Evolutionary conservation across 306 rosid species (phyloP).

Genomic region (Dalbergia cultrata): DNA sequence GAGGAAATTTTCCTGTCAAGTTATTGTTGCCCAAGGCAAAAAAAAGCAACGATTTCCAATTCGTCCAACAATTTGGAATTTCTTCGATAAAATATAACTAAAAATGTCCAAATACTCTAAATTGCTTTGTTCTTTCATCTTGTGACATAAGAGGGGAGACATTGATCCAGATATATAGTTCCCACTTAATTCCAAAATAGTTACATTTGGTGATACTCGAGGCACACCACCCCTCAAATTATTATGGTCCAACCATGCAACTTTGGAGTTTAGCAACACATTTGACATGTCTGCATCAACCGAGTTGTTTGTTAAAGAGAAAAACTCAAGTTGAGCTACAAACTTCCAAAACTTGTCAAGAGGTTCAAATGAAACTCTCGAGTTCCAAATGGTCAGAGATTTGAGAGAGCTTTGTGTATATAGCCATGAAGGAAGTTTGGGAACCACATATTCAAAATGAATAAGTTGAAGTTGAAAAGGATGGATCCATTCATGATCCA

Average conservation of each 20-base stretch:
- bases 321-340: too few species aligned
- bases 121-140: background rate
- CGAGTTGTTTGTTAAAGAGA: too few species aligned
- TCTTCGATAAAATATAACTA: slow-evolving; percentile 30
- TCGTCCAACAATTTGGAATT: slow-evolving; percentile 41
- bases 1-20: slow-evolving; percentile 38
- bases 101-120: slow-evolving; percentile 34
- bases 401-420: too few species aligned
- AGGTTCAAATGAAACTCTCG: too few species aligned
- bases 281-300: too few species aligned
- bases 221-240: slow-evolving; percentile 40
- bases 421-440: too few species aligned
- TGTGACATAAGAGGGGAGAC: slow-evolving; percentile 30
- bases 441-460: too few species aligned
- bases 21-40: slow-evolving; percentile 20
- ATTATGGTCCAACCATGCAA: background rate
- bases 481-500: too few species aligned
- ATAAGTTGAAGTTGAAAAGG: too few species aligned
- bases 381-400: too few species aligned
- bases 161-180: slow-evolving; percentile 48
- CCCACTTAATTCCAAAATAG: background rate
- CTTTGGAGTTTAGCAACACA: background rate
- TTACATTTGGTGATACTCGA: slow-evolving; percentile 40
- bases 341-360: too few species aligned
- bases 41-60: background rate